phyloP scores from a whole-genome alignment of 805 yeast species.

The Metschnikowia henanensis region DNA sequence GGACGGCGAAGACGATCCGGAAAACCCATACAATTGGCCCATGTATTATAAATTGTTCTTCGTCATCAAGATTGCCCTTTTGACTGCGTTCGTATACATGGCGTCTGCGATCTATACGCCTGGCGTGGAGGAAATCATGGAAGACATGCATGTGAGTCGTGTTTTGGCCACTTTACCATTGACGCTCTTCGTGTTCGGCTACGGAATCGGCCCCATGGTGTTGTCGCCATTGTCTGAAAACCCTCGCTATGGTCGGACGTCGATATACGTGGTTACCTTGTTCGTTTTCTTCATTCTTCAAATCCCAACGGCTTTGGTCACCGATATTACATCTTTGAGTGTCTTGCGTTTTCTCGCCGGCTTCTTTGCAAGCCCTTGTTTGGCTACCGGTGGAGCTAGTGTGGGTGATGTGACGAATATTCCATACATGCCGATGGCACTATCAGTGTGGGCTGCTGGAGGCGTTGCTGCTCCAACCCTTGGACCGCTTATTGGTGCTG shows the following conservation, averaged over 20 bases:
- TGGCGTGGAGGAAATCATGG: conserved; percentile 42
- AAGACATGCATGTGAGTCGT: conserved; percentile 44
- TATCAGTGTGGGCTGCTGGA: too few species aligned
- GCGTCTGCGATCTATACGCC: conserved; percentile 58
- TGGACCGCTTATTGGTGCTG: conserved; percentile 55
- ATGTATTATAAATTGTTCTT: conserved; percentile 35
- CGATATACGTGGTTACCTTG: conserved; percentile 47
- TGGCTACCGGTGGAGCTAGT: conserved; percentile 59
- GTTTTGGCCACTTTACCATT: conserved; percentile 51
- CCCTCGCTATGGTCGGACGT: conserved; percentile 49
- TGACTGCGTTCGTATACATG: conserved; percentile 52
- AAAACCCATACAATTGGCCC: conserved; percentile 59
- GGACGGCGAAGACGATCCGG: conserved; percentile 50
- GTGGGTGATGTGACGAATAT: conserved; percentile 49
- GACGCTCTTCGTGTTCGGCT: conserved; percentile 45
- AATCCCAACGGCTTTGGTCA: too few species aligned
- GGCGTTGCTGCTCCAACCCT: too few species aligned
- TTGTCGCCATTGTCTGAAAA: too few species aligned
- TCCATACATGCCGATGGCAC: too few species aligned
- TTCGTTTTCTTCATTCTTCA: conserved; percentile 44
- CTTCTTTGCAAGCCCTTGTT: conserved; percentile 52
- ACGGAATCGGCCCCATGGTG: too few species aligned
- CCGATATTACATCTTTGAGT: conserved; percentile 48
- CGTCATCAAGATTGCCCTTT: conserved; percentile 38
- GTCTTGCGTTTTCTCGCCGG: conserved; percentile 55